Conservation (phyloP, 768 basidiomycete species). For the Agrocybe chaxingu region DNA sequence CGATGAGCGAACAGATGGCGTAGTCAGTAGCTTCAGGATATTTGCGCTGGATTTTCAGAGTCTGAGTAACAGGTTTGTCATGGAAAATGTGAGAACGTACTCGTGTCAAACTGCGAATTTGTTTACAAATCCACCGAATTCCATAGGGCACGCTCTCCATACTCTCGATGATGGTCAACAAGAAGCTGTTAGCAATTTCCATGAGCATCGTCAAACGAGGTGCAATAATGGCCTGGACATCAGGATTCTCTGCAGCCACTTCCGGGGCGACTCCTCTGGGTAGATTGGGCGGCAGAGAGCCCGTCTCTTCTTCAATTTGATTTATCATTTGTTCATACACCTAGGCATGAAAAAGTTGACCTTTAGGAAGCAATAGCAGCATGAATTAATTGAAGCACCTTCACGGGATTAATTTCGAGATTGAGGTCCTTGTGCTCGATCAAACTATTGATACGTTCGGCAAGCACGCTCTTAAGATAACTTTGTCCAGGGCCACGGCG, state of each 20-base stretch:
- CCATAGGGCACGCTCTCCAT: constrained; percentile 99
- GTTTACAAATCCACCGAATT: constrained; percentile 99
- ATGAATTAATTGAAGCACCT: constrained; percentile 46
- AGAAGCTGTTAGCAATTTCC: constrained; percentile 98
- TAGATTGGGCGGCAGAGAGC: constrained; percentile 84
- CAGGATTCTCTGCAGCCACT: constrained; percentile 87
- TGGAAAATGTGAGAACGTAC: constrained; percentile 41
- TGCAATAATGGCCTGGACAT: constrained; percentile 97
- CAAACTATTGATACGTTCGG: constrained; percentile 96
- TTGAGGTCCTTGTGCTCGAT: constrained; percentile 99
- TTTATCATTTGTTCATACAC: constrained; percentile 99
- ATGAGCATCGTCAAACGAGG: constrained; percentile 98
- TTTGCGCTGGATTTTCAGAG: constrained; percentile 64
- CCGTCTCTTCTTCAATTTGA: constrained; percentile 97
- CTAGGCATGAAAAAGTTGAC: constrained; percentile 32
- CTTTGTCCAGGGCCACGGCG: constrained; percentile 98
- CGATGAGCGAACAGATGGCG: constrained; percentile 97
- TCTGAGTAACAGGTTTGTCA: background rate
- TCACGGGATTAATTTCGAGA: constrained; percentile 97
- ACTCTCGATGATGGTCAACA: constrained; percentile 96
- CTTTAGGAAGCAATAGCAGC: background rate
- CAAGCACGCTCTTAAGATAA: constrained; percentile 95
- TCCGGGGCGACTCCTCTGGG: constrained; percentile 94
- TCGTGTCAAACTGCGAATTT: constrained; percentile 93
- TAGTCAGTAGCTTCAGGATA: constrained; percentile 99